Evolutionary conservation across 2,329 filamentous ascomycete species (phyloP).

Genomic region (Aspergillus sp.): DNA sequence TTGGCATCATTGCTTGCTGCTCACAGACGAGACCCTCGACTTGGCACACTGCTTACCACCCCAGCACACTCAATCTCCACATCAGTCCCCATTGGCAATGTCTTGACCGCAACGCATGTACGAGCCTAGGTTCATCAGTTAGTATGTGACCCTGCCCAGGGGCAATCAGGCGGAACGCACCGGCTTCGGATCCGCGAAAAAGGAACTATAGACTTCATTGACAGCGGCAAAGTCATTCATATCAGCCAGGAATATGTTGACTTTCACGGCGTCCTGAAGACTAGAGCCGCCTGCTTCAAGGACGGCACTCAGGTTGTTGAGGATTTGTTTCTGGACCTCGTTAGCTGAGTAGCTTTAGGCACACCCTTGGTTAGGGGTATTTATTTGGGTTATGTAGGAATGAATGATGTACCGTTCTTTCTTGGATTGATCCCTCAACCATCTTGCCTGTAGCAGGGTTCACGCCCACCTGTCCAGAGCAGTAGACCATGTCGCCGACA

Average conservation of each 20-base stretch:
- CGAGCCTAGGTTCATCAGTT: constrained; percentile 25
- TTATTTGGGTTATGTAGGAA: background rate
- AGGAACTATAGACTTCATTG: constrained; percentile 70
- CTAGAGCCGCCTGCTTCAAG: constrained; percentile 61
- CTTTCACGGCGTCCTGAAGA: constrained; percentile 63
- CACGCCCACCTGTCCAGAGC: constrained; percentile 63
- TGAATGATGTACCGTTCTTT: constrained; percentile 49
- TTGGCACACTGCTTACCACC: constrained; percentile 26
- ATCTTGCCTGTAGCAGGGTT: constrained; percentile 55
- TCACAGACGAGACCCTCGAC: constrained; percentile 4
- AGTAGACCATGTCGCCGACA: constrained; percentile 66
- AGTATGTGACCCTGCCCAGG: background rate
- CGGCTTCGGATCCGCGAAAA: constrained; percentile 30
- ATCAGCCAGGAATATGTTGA: constrained; percentile 64
- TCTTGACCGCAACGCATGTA: constrained; percentile 55
- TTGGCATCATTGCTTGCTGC: background rate
- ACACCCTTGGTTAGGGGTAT: too few species aligned
- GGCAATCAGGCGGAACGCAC: constrained; percentile 21
- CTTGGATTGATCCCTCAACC: constrained; percentile 57
- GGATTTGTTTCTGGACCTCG: constrained; percentile 47
- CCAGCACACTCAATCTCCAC: constrained; percentile 58
- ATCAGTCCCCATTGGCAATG: constrained; percentile 53
- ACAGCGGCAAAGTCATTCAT: constrained; percentile 70
- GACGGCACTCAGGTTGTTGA: constrained; percentile 58
- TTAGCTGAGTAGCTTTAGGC: background rate